Evolutionary conservation across 1,139 yeast species (phyloP).

Genomic region (Pichia sp.): DNA sequence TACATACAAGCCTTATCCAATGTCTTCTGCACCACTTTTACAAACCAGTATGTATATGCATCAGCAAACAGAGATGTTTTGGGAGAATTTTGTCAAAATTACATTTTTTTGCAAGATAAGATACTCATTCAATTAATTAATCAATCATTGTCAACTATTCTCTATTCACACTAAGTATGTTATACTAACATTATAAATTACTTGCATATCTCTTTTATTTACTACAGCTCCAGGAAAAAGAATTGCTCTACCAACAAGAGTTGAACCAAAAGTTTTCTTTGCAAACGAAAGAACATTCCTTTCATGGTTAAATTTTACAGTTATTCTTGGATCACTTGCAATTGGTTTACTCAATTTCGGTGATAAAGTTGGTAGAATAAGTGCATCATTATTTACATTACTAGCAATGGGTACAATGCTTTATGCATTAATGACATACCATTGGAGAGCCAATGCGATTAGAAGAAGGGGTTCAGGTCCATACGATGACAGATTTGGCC

Average conservation of each 20-base stretch:
- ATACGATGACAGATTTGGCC: slow-evolving; percentile 96
- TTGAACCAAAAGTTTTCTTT: slow-evolving; percentile 96
- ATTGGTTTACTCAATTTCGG: slow-evolving; percentile 95
- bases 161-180: not conserved
- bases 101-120: not conserved
- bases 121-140: not conserved
- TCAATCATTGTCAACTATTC: not conserved
- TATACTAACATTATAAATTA: not conserved
- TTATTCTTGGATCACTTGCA: slow-evolving; percentile 91
- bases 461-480: slow-evolving; percentile 97
- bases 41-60: slow-evolving; percentile 43
- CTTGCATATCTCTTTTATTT: not conserved
- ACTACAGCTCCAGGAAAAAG: slow-evolving; percentile 57
- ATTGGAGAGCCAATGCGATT: slow-evolving; percentile 99
- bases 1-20: slow-evolving; percentile 15
- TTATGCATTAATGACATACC: slow-evolving; percentile 90
- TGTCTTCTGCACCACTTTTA: slow-evolving; percentile 58
- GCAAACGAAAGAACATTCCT: slow-evolving; percentile 98
- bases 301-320: slow-evolving; percentile 97
- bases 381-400: slow-evolving; percentile 90
- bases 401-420: slow-evolving; percentile 97
- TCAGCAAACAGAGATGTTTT: not conserved
- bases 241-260: slow-evolving; percentile 95
- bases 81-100: not conserved
- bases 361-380: slow-evolving; percentile 83